Evolutionary conservation across 2,329 filamentous ascomycete species (phyloP).

Genomic region (Botryotinia calthae): DNA sequence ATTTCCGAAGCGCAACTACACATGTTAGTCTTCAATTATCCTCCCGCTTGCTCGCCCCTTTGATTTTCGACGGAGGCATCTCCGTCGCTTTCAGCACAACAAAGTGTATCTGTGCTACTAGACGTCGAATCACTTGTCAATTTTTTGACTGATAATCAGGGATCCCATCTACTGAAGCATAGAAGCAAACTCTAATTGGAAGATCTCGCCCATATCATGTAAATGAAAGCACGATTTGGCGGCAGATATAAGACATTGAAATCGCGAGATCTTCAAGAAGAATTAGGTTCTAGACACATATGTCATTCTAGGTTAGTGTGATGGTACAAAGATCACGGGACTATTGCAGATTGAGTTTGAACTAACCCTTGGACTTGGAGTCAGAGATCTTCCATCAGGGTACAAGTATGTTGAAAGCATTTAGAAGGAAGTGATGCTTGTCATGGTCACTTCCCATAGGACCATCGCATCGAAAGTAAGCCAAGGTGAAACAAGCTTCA

Average conservation of each 20-base stretch:
- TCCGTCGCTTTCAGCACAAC: background rate
- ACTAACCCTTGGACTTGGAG: background rate
- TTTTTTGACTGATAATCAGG: background rate
- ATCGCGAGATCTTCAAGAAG: background rate
- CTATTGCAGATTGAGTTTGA: background rate
- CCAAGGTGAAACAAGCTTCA: background rate
- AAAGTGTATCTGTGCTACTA: background rate
- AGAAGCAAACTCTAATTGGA: background rate
- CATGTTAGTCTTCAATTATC: no score
- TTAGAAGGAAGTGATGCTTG: background rate
- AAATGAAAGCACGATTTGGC: background rate
- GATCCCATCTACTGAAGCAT: background rate
- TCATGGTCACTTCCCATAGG: background rate
- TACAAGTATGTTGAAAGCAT: background rate
- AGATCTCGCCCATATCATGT: background rate
- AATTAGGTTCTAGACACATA: background rate
- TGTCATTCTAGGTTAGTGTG: background rate
- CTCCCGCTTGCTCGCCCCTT: background rate
- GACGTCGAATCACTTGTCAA: background rate
- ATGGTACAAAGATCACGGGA: background rate
- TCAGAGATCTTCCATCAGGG: background rate
- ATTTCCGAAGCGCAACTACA: background rate
- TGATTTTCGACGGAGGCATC: background rate
- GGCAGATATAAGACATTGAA: background rate
- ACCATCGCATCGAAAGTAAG: background rate